Conservation (phyloP, 1,284 basidiomycete species). For the Paramarasmius palmivorus region DNA sequence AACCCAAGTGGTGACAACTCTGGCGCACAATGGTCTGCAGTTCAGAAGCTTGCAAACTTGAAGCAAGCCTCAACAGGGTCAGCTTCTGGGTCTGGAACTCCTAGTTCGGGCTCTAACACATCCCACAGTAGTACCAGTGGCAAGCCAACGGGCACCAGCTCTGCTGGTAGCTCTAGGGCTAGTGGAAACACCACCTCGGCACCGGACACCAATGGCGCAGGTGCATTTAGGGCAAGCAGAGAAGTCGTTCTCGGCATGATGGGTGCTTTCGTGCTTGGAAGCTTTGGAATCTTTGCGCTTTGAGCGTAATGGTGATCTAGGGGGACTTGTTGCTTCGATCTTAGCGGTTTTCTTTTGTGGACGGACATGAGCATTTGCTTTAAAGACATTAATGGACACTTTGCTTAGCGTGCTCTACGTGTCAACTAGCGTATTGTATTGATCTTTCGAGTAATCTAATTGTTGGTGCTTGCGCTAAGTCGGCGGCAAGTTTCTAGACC, state of each 20-base stretch:
- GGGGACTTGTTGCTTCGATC: too few relatives aligned
- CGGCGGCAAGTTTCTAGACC: too few relatives aligned
- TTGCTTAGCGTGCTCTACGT: too few relatives aligned
- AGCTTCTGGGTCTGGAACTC: constrained; percentile 7
- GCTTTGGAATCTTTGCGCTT: neutral
- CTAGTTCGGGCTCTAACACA: constrained; percentile 2
- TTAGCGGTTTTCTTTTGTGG: too few relatives aligned
- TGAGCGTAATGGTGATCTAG: neutral
- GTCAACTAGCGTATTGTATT: too few relatives aligned
- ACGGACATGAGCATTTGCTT: too few relatives aligned
- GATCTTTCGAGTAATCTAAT: too few relatives aligned
- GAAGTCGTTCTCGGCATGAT: constrained; percentile 12
- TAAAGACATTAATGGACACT: too few relatives aligned
- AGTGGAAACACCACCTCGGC: neutral
- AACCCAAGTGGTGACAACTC: constrained; percentile 49
- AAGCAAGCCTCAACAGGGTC: constrained; percentile 26
- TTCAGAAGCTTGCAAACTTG: constrained; percentile 35
- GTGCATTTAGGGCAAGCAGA: neutral
- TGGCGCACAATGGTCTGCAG: constrained; percentile 49
- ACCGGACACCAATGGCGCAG: neutral
- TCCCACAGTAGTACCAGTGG: neutral
- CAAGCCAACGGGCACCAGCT: neutral
- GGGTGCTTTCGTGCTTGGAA: constrained; percentile 11
- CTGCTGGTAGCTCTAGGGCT: neutral
- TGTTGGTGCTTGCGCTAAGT: too few relatives aligned